Evolutionary conservation across 1,284 basidiomycete species (phyloP).

Genomic region (Porogramme epimiltina): DNA sequence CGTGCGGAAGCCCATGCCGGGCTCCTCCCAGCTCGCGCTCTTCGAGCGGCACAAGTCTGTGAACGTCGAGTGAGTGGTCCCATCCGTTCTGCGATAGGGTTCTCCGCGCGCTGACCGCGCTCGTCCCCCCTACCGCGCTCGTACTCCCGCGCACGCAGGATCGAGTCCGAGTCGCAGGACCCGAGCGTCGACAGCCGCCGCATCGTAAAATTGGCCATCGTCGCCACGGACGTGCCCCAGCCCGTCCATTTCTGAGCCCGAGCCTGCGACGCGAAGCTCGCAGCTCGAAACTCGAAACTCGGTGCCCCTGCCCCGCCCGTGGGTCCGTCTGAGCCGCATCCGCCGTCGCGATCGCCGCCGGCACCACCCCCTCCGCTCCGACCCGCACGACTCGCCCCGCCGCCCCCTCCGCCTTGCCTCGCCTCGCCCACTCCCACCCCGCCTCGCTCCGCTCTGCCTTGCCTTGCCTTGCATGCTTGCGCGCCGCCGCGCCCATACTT

Average conservation of each 20-base stretch:
- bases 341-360: not conserved
- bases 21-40: slow-evolving; percentile 34
- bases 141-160: slow-evolving; percentile 33
- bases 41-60: slow-evolving; percentile 56
- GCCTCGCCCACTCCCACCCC: not conserved
- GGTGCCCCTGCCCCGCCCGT: no score
- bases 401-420: not conserved
- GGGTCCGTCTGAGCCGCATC: no score
- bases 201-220: slow-evolving; percentile 50
- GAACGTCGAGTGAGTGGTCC: slow-evolving; percentile 46
- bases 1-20: slow-evolving; percentile 42
- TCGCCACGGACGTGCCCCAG: slow-evolving; percentile 43
- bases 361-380: not conserved
- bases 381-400: not conserved
- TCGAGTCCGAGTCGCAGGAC: slow-evolving; percentile 46
- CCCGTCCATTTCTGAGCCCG: not conserved
- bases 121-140: not conserved
- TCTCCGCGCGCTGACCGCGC: not conserved
- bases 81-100: no score
- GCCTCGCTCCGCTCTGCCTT: not conserved
- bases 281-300: no score
- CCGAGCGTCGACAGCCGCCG: slow-evolving; percentile 44
- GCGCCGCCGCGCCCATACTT: not conserved
- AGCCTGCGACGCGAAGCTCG: no score
- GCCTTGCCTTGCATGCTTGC: no score